Percentiles rank a stretch among this genome's conserved stretches.
phyloP scores from a whole-genome alignment of 148 eudicot species.

The Heliosperma pusillum region DNA sequence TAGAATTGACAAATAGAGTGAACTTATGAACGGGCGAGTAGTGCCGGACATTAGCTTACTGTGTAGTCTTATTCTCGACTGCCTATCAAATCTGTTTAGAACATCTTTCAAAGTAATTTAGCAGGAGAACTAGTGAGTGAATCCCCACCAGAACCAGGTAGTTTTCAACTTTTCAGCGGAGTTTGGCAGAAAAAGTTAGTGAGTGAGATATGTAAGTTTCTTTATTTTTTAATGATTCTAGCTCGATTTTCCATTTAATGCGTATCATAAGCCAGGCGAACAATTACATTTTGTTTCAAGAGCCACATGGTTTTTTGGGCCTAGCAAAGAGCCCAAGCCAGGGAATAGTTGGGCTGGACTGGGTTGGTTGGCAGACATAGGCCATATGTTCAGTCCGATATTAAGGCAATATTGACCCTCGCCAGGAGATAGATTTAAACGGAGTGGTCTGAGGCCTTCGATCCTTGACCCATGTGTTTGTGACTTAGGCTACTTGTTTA shows the following conservation, averaged over 20 bases:
- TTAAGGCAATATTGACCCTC: not conserved
- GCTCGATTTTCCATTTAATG: too few species aligned
- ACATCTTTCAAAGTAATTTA: not conserved
- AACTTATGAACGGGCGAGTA: too few species aligned
- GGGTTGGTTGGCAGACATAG: not conserved
- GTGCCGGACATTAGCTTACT: too few species aligned
- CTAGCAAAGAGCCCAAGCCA: not conserved
- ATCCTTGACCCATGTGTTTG: not conserved
- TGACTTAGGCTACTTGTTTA: not conserved
- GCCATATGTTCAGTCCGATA: not conserved
- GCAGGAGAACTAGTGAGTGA: not conserved
- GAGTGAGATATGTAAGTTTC: too few species aligned
- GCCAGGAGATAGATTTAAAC: not conserved
- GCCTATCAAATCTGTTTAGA: not conserved
- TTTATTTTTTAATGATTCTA: too few species aligned
- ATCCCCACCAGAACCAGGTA: too few species aligned
- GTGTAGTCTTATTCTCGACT: not conserved
- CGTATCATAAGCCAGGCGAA: not conserved
- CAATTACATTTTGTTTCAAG: not conserved
- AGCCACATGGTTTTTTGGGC: not conserved
- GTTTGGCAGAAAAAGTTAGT: not conserved
- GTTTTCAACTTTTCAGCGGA: too few species aligned
- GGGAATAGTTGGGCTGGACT: not conserved
- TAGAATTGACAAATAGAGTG: too few species aligned
- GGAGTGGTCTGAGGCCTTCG: not conserved